phyloP scores from a whole-genome alignment of 345 rosid genomes.

The Zanthoxylum bungeanum region DNA sequence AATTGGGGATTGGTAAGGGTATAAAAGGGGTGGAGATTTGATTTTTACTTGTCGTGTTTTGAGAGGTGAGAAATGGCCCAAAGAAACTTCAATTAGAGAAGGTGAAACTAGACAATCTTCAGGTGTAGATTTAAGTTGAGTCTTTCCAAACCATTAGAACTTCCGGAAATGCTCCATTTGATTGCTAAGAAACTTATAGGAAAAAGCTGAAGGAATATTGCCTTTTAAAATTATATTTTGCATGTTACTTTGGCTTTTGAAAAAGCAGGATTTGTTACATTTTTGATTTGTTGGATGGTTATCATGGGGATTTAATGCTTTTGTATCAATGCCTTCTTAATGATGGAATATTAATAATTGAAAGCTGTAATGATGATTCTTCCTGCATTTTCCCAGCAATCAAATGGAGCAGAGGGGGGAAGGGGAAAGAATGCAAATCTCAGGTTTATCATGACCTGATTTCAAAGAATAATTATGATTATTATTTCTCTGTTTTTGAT shows the following conservation, averaged over 20 bases:
- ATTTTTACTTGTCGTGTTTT: background rate
- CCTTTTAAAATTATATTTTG: background rate
- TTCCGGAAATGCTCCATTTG: background rate
- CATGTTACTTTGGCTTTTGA: background rate
- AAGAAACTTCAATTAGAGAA: background rate
- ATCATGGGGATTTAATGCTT: slow-evolving; percentile 4
- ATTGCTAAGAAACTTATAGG: slow-evolving; percentile 6
- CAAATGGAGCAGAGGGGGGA: slow-evolving; percentile 40
- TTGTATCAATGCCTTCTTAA: background rate
- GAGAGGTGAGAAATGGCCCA: background rate
- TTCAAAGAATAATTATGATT: slow-evolving; percentile 25
- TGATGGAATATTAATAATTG: background rate
- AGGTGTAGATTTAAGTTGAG: background rate
- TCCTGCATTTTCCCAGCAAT: slow-evolving; percentile 45
- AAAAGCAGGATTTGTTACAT: slow-evolving; percentile 6
- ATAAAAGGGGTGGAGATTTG: background rate
- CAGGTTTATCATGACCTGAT: slow-evolving; percentile 40
- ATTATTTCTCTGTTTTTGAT: background rate
- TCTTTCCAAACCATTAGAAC: background rate
- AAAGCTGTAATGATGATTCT: slow-evolving; percentile 21
- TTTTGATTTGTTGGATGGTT: slow-evolving; percentile 5
- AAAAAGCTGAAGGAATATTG: background rate
- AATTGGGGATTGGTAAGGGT: background rate
- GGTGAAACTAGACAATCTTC: background rate
- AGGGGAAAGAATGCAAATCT: slow-evolving; percentile 37